phyloP scores from a whole-genome alignment of 2,329 filamentous ascomycete species.

The Orbilia oligospora region DNA sequence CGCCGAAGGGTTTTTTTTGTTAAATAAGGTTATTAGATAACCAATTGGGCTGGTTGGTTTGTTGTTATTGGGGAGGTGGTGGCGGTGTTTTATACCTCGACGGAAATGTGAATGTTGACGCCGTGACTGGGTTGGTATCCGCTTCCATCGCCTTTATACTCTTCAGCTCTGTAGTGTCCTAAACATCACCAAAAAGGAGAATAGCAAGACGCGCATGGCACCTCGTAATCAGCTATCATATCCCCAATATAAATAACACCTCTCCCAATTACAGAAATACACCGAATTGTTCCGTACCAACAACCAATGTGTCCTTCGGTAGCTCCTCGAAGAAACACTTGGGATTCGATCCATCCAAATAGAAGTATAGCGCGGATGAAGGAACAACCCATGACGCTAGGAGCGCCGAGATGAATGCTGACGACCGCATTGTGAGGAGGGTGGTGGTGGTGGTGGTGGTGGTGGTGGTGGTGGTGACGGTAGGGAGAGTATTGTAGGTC shows the following conservation, averaged over 20 bases:
- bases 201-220: constrained; percentile 9
- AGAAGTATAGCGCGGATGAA: constrained; percentile 92
- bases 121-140: constrained; percentile 80
- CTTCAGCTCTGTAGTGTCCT: constrained; percentile 86
- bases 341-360: constrained; percentile 84
- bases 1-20: too few relatives aligned
- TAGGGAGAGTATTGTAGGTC: constrained; percentile 14
- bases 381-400: constrained; percentile 73
- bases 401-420: constrained; percentile 52
- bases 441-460: neutral
- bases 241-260: neutral
- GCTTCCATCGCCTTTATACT: constrained; percentile 80
- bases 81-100: constrained; percentile 74
- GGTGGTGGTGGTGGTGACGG: neutral
- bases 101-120: constrained; percentile 88
- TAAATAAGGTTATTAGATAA: constrained; percentile 6
- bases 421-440: constrained; percentile 42
- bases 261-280: neutral
- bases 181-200: neutral
- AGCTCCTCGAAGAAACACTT: constrained; percentile 99
- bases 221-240: constrained; percentile 17
- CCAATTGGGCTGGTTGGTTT: too few relatives aligned
- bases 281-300: constrained; percentile 73
- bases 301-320: constrained; percentile 95
- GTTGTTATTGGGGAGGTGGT: too few relatives aligned